Evolutionary conservation across 768 basidiomycete genomes (phyloP), one percentile per base, ranked within the genome.

Genomic region (Boletus sensibilis): DNA sequence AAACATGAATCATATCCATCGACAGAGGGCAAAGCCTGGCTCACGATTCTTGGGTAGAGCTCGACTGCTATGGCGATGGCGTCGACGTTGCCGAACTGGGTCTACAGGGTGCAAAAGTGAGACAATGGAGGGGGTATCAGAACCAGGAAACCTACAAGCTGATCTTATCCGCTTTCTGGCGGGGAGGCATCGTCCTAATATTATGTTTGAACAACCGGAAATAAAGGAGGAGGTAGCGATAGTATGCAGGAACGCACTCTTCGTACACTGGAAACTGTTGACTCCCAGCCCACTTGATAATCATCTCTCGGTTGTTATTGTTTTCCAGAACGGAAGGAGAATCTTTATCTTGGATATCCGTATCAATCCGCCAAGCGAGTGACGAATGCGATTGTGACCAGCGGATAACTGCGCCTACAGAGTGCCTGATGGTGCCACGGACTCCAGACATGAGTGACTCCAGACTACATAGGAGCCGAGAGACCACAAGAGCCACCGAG

Each of bases 291-390:
- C 54, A 59, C 10, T 23, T 16, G n/a, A 29, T 50, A 43, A 58
- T 31, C 44, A 10, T 34, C 13, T 58, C 52, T 39, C 46, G 46
- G 14, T 8, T 21, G 3, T 8, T 21, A n/a, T 45, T n/a, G 1
- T 25, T 33, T 44, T 40, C 53, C n/a, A 14, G 29, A 41, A 48
- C 5, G 29, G 51, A 42, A 13, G 29, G 14, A 5, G n/a, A 10
- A 35, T 41, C 34, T 12, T 35, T 29, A 14, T 33, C 11, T n/a
- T 23, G 35, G 16, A 16, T 5, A 13, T 47, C 44, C 5, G 55
- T 59, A 42, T 59, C 58, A 11, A 59, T 56, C 29, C 58, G 50
- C 58, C 58, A 59, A 21, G 55, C 37, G 9, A 46, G 44, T 10
- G 50, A 9, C 11, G 58, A 35, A 47, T 31, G 6, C 0, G 43